phyloP scores from a whole-genome alignment of 2,329 filamentous ascomycete species.

The Aspergillus tamarii region DNA sequence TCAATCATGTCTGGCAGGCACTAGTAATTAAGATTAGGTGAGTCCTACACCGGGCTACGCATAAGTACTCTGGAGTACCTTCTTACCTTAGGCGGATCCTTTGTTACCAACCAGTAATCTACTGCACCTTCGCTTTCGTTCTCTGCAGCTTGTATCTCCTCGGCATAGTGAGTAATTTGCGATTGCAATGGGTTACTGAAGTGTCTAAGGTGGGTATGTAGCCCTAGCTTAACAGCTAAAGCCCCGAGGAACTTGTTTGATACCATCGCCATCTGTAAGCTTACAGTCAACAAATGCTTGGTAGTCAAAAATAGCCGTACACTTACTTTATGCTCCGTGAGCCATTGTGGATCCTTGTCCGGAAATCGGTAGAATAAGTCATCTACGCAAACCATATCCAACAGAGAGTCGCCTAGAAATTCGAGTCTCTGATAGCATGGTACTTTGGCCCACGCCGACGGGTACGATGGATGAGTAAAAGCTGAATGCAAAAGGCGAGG shows the following conservation, averaged over 20 bases:
- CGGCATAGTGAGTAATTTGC: conserved; percentile 55
- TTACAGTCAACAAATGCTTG: conserved; percentile 13
- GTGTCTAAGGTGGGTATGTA: conserved; percentile 71
- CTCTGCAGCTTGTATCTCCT: conserved; percentile 40
- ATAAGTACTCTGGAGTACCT: background rate
- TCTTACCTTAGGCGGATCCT: conserved; percentile 48
- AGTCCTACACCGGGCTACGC: background rate
- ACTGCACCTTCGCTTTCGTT: conserved; percentile 35
- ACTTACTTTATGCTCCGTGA: conserved; percentile 85
- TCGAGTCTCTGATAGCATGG: conserved; percentile 90
- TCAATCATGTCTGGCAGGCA: conserved; percentile 85
- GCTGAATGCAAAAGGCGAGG: conserved; percentile 79
- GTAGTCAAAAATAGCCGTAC: no score
- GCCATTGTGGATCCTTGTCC: conserved; percentile 85
- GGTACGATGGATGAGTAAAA: conserved; percentile 85
- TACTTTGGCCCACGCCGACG: conserved; percentile 72
- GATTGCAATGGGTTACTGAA: conserved; percentile 41
- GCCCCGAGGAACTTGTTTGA: conserved; percentile 92
- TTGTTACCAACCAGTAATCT: conserved; percentile 48
- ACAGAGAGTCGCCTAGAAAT: conserved; percentile 85
- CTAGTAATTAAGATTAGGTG: conserved; percentile 27
- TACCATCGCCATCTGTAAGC: conserved; percentile 84
- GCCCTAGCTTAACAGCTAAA: conserved; percentile 74
- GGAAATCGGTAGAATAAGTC: conserved; percentile 79
- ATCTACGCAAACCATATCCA: conserved; percentile 84